Base-by-base conservation (phyloP, 805 yeast genomes). In the Groenewaldozyma salmanticensis region DNA sequence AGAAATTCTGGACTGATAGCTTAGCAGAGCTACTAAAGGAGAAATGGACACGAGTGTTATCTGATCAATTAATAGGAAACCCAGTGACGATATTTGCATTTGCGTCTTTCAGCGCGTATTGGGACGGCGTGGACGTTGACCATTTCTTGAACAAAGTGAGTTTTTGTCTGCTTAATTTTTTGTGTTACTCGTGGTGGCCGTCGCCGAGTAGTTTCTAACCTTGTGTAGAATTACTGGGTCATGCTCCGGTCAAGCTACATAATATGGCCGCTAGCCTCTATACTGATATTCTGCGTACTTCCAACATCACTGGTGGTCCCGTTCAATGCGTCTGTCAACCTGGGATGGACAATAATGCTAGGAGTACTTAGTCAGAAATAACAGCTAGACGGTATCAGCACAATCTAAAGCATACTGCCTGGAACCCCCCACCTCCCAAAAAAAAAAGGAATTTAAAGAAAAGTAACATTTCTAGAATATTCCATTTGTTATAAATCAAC, bases 101-200 rank as follows among this genome's bases (percentile, higher is more conserved):
- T 46, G 47, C 59, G 13, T 42, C 57, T 6, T 54, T 55, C 27
- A 49, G 57, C 11, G 65, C 65, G 7, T 54, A 49, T 42, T 61
- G 66, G 66, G 64, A 61, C 38, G 63, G 62, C 24, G 45, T 49
- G 32, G 58, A 58, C 42, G 39, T 59, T 19, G 62, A 57, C 42
- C 40, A 48, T 13, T 58, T 52, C 36, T 27, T 60, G 31, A 52
- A 54, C 24, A 49, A 51, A 42, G 50, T 46, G 15, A 19, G 48
- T 41, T 5, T n/a, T n/a, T n/a, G n/a, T n/a, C n/a, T n/a, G n/a
- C 27, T 19, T 13, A 16, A 9, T n/a, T 13, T 33, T 5, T 24
- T 31, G 7, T n/a, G n/a, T n/a, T n/a, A n/a, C n/a, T n/a, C 35
- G 13, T 7, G 22, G n/a, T 15, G 13, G 32, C 9, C 15, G 13